Evolutionary conservation across 257 asterid genomes (phyloP), one percentile per base, ranked within the genome.

Genomic region (Solanum ahanhuiri): DNA sequence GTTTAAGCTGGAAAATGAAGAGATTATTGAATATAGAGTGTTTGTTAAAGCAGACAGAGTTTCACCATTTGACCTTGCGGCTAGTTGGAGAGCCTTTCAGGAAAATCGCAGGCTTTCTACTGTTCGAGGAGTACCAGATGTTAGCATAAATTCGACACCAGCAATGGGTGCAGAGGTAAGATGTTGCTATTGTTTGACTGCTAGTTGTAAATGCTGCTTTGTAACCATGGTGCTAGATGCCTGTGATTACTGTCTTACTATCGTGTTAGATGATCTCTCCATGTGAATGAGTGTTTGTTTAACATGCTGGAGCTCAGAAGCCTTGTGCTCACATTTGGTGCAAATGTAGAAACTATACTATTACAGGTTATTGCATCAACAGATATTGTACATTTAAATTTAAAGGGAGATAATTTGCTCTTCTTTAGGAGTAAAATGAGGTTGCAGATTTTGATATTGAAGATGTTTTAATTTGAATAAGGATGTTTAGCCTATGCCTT

Each of bases 21-120:
- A 93, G 83, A 71, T 91, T 89, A 92, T 92, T n/a, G 98, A 95
- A 91, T 95, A 94, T 89, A 91, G 87, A 86, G 98, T 96, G 81
- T 91, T 91, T 86, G 92, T 93, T 88, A 92, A 93, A 88, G 98
- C 97, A 6, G 98, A 92, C 81, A 92, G 98, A 85, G 96, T 95
- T 85, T 96, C 99, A 0, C 99, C 99, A 0, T 95, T 96, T 88
- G 98, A 96, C 91, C 98, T 96, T 82, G 98, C 99, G 5, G 98
- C 98, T 2, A 96, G 99, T 91, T 96, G 99, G 99, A 95, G 99
- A 86, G 97, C 98, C 6, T 96, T 93, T 91, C 96, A 92, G 91
- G 98, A 96, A 88, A 95, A 96, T 89, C 93, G 96, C 88, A 95
- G 89, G 92, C 98, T 93, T 77, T 96, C 99, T 7, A 86, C 95